Percentiles rank a stretch among this genome's conserved stretches.
phyloP scores from a whole-genome alignment of 805 yeast genomes.

The Wickerhamomyces rabaulensis region DNA sequence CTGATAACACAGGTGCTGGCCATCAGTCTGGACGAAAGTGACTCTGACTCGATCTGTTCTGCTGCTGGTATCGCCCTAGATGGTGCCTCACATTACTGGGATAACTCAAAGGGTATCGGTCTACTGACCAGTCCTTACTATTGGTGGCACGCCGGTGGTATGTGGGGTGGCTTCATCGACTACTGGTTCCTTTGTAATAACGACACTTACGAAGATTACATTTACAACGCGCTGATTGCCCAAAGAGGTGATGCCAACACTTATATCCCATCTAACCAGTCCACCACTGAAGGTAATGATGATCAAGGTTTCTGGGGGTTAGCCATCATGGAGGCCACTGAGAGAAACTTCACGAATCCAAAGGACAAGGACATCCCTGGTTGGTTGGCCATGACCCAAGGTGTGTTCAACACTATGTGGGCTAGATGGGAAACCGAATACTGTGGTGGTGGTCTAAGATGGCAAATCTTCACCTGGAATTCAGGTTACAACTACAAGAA shows the following conservation, averaged over 20 bases:
- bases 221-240: conserved; percentile 50
- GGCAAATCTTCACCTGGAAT: conserved; percentile 72
- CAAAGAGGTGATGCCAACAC: conserved; percentile 45
- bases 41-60: conserved; percentile 43
- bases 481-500: conserved; percentile 65
- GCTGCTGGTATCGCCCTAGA: conserved; percentile 52
- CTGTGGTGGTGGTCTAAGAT: conserved; percentile 65
- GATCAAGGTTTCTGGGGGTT: conserved; percentile 75
- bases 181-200: conserved; percentile 69
- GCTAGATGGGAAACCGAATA: conserved; percentile 51
- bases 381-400: conserved; percentile 59
- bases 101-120: conserved; percentile 73
- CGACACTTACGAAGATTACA: conserved; percentile 52
- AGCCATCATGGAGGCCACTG: conserved; percentile 60
- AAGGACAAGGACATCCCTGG: conserved; percentile 35
- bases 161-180: conserved; percentile 63
- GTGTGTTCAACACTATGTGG: conserved; percentile 58
- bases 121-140: conserved; percentile 71
- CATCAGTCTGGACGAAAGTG: conserved; percentile 31
- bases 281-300: conserved; percentile 68
- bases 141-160: conserved; percentile 96
- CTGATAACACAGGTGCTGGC: background rate
- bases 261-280: conserved; percentile 59
- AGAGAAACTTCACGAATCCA: conserved; percentile 54
- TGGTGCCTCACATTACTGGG: conserved; percentile 71